phyloP scores from a whole-genome alignment of 768 basidiomycete genomes.

The Lepiota venenata region DNA sequence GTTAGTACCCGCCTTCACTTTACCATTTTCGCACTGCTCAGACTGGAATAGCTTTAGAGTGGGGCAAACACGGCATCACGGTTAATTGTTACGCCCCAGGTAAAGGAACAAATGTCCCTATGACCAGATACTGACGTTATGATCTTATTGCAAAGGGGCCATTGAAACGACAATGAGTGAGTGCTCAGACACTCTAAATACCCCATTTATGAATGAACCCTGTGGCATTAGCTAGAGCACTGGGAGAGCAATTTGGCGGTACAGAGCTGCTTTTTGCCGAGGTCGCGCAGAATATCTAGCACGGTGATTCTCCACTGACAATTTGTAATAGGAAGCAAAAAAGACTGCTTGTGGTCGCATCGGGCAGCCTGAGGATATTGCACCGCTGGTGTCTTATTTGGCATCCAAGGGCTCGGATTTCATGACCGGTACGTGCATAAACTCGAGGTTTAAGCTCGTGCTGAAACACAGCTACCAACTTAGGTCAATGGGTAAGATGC shows the following conservation, averaged over 20 bases:
- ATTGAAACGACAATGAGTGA: slow-evolving; percentile 3
- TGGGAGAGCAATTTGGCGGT: neutral
- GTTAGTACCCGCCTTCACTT: slow-evolving; percentile 15
- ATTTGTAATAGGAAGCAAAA: neutral
- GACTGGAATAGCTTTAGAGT: slow-evolving; percentile 16
- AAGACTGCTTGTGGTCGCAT: slow-evolving; percentile 1
- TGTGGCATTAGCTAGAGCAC: neutral
- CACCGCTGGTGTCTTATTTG: slow-evolving; percentile 18
- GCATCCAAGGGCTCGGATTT: slow-evolving; percentile 17
- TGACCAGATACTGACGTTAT: neutral
- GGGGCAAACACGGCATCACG: slow-evolving; percentile 20
- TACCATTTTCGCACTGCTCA: neutral
- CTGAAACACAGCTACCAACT: neutral
- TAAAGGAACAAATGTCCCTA: neutral
- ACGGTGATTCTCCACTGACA: neutral
- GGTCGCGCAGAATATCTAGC: neutral
- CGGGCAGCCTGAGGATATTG: slow-evolving; percentile 13
- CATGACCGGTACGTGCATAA: slow-evolving; percentile 16
- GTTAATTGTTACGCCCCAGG: slow-evolving; percentile 24
- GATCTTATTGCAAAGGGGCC: neutral
- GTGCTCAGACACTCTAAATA: neutral
- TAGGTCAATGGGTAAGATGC: slow-evolving; percentile 8
- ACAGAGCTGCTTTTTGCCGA: neutral
- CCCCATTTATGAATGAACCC: neutral
- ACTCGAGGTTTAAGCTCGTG: neutral